These are phyloP conservation scores for Fusarium heterosporum DNA, from an alignment of 2,329 filamentous ascomycete species.

Conservation along the genomic window DNA sequence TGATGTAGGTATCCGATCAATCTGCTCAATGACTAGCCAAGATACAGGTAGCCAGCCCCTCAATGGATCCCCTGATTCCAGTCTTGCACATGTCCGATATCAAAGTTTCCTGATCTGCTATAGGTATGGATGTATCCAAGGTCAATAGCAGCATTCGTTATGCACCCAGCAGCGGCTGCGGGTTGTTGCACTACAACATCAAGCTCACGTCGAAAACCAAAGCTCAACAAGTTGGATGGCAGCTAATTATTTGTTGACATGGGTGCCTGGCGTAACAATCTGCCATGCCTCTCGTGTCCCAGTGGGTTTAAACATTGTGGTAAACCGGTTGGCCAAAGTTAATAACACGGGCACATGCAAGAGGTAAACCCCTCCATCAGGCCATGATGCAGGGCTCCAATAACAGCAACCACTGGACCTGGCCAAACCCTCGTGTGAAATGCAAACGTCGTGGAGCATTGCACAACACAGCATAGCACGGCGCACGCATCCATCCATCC, in stretches of 20 bases:
- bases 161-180: conserved; percentile 9
- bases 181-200: conserved; percentile 1
- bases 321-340: conserved; percentile 24
- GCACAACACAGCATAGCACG: conserved; percentile 24
- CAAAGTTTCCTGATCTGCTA: conserved; percentile 8
- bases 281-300: conserved; percentile 20
- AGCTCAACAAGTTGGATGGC: conserved; percentile 6
- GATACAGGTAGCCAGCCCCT: conserved; percentile 26
- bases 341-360: conserved; percentile 26
- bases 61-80: conserved; percentile 5
- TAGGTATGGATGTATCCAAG: neutral
- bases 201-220: neutral
- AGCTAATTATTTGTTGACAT: conserved; percentile 15
- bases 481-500: neutral
- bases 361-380: conserved; percentile 28
- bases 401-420: conserved; percentile 21
- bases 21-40: conserved; percentile 6
- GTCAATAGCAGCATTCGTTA: neutral
- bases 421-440: conserved; percentile 41
- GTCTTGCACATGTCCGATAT: conserved; percentile 18
- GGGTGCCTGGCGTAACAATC: conserved; percentile 12
- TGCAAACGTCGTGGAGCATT: conserved; percentile 36
- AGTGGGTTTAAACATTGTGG: conserved; percentile 38
- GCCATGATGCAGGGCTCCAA: conserved; percentile 25
- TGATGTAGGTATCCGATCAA: conserved; percentile 20